Evolutionary conservation across 805 yeast genomes (phyloP).

Genomic region (Starmera pachycereana): DNA sequence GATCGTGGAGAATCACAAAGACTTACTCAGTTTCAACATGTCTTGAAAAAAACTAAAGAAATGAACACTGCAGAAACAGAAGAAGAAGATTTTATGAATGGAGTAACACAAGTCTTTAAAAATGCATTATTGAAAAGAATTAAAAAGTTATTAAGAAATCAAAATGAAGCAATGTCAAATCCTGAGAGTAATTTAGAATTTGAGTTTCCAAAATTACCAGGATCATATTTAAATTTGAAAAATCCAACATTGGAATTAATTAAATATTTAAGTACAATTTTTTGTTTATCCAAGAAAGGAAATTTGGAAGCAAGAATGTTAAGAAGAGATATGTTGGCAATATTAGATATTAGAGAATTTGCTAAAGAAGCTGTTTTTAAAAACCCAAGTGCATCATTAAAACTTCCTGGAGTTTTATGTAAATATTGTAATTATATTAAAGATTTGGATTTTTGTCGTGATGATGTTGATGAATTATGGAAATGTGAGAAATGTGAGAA

Average conservation of each 20-base stretch:
- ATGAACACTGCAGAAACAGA: conserved; percentile 18
- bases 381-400: conserved; percentile 66
- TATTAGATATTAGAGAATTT: conserved; percentile 80
- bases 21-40: conserved; percentile 56
- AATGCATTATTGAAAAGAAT: conserved; percentile 58
- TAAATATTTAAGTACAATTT: conserved; percentile 63
- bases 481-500: conserved; percentile 57
- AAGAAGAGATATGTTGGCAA: conserved; percentile 59
- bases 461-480: conserved; percentile 40
- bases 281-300: conserved; percentile 53
- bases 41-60: conserved; percentile 31
- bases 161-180: conserved; percentile 62
- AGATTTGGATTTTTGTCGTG: conserved; percentile 78
- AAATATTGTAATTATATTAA: conserved; percentile 64
- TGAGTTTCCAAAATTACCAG: conserved; percentile 67
- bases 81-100: conserved; percentile 29
- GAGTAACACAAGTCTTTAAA: conserved; percentile 47
- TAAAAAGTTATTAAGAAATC: conserved; percentile 53
- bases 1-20: conserved; percentile 38
- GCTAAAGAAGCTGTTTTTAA: conserved; percentile 60
- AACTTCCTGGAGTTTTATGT: conserved; percentile 63
- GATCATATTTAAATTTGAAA: conserved; percentile 45
- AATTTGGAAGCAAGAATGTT: conserved; percentile 64
- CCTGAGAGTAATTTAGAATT: conserved; percentile 56
- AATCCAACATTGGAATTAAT: conserved; percentile 77